Evolutionary conservation across 345 rosid species (phyloP).

Genomic region (Carallia brachiata): DNA sequence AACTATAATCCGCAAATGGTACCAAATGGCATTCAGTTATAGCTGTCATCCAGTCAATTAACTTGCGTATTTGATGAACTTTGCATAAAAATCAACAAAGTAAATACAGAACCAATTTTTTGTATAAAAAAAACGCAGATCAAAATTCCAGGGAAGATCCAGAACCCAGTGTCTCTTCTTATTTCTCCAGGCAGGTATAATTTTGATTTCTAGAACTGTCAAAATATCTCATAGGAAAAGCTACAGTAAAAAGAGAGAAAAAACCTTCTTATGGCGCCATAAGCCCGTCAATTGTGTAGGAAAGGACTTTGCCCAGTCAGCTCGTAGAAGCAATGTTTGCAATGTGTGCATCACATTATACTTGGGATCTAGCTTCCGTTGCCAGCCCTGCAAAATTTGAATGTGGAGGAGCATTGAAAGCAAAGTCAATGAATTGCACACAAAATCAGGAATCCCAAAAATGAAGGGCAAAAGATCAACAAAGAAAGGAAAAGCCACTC

Average conservation of each 20-base stretch:
- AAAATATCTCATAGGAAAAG: slow-evolving; percentile 28
- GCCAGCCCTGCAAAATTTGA: slow-evolving; percentile 75
- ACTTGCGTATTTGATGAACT: slow-evolving; percentile 9
- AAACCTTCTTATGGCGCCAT: slow-evolving; percentile 73
- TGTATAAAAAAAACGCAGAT: background rate
- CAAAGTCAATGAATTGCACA: background rate
- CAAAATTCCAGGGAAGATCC: slow-evolving; percentile 7
- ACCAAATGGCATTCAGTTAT: too few species aligned
- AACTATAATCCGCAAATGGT: too few species aligned
- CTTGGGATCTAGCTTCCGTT: slow-evolving; percentile 85
- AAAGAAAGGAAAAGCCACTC: background rate
- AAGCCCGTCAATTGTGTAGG: slow-evolving; percentile 91
- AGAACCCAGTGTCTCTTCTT: slow-evolving; percentile 15
- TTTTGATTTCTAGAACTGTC: slow-evolving; percentile 14
- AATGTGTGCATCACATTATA: slow-evolving; percentile 85
- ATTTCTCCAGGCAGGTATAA: background rate
- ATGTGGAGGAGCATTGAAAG: background rate
- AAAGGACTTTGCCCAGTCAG: slow-evolving; percentile 94
- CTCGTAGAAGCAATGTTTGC: slow-evolving; percentile 69
- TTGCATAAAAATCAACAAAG: slow-evolving; percentile 8
- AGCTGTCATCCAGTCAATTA: too few species aligned
- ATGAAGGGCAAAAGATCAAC: background rate
- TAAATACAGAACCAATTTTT: slow-evolving; percentile 29
- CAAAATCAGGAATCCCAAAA: too few species aligned
- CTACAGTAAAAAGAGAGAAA: slow-evolving; percentile 1